phyloP scores from a whole-genome alignment of 1,284 basidiomycete species.

The Cutaneotrichosporon cavernicola region DNA sequence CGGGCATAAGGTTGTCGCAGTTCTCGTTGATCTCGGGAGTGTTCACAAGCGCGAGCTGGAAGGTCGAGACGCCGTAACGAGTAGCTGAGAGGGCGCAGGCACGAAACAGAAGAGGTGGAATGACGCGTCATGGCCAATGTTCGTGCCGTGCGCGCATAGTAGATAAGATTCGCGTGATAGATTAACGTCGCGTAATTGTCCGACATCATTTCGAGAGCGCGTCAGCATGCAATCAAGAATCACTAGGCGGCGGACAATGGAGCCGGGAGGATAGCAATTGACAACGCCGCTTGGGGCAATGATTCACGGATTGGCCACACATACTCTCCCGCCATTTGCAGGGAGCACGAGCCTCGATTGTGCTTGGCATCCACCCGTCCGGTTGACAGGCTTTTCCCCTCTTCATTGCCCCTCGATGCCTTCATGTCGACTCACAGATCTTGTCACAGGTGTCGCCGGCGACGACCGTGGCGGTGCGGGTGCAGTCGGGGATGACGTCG shows the following conservation, averaged over 20 bases:
- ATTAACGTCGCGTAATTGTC: not conserved
- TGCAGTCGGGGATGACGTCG: conserved; percentile 33
- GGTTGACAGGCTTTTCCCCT: not conserved
- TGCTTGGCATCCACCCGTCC: not conserved
- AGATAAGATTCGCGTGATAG: not conserved
- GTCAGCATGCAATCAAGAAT: not conserved
- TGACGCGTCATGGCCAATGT: not conserved
- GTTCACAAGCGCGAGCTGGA: conserved; percentile 54
- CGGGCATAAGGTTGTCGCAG: conserved; percentile 52
- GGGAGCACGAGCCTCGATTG: conserved; percentile 1
- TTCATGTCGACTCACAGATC: conserved; percentile 47
- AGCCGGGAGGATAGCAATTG: not conserved
- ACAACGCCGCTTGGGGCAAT: not conserved
- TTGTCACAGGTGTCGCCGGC: conserved; percentile 52
- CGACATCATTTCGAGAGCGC: not conserved
- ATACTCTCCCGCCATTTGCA: not conserved
- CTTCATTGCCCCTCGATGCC: not conserved
- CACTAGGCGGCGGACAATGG: not conserved
- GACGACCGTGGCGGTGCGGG: conserved; percentile 48
- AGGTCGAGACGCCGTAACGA: conserved; percentile 52
- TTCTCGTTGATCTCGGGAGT: conserved; percentile 46
- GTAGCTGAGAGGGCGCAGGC: conserved; percentile 35
- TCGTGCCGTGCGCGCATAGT: not conserved
- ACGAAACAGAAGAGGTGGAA: not conserved
- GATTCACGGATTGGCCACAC: not conserved